These are phyloP conservation scores for Erodium maritimum DNA, from an alignment of 345 rosid genomes.

Conservation along the genomic window DNA sequence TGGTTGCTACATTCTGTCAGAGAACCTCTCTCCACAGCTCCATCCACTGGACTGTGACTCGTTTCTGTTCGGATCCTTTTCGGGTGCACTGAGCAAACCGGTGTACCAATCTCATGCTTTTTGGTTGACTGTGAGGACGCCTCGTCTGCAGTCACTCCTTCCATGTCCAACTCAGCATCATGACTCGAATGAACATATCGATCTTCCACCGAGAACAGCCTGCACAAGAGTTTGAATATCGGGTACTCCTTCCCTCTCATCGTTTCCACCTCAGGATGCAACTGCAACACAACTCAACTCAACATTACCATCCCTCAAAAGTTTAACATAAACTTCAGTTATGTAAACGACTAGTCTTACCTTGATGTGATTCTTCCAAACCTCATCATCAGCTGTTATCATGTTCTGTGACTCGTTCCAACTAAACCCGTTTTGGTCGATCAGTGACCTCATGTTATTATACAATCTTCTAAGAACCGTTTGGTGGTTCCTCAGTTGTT, in stretches of 20 bases:
- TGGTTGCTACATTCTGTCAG: not conserved
- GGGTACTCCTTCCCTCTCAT: constrained; percentile 1
- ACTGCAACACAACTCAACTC: not conserved
- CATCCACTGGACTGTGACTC: not conserved
- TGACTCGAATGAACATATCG: not conserved
- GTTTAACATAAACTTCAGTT: not conserved
- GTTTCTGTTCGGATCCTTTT: not conserved
- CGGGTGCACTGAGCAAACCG: not conserved
- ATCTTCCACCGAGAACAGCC: not conserved
- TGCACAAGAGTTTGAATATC: not conserved
- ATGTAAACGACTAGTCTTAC: not conserved
- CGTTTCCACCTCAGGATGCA: not conserved
- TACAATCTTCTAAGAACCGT: not conserved
- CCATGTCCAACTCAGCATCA: not conserved
- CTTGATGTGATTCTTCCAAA: not conserved
- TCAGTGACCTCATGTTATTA: not conserved
- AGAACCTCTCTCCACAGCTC: not conserved
- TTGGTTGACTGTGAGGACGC: not conserved
- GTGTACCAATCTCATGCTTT: not conserved
- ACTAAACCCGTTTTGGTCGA: not conserved
- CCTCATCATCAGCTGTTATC: not conserved
- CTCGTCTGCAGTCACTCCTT: not conserved
- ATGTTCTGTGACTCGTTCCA: not conserved
- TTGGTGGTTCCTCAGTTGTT: not conserved
- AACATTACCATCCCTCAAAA: not conserved